These are phyloP conservation scores for Penicillium lividum DNA, from an alignment of 495 filamentous ascomycete species.

Conservation along the genomic window DNA sequence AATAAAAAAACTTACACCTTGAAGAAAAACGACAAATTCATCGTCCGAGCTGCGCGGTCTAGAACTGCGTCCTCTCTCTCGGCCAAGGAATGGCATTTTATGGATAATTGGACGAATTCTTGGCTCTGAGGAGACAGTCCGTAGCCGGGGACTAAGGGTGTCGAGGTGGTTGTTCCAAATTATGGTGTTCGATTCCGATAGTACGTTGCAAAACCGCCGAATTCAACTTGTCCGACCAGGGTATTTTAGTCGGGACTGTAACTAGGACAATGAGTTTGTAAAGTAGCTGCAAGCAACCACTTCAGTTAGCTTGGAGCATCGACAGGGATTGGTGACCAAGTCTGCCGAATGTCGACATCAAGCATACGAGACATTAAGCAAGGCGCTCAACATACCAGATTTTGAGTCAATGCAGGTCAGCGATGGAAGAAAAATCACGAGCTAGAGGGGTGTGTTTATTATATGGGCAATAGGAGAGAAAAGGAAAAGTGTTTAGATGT, in stretches of 20 bases:
- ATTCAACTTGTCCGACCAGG: slow-evolving; percentile 17
- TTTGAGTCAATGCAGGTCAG: background rate
- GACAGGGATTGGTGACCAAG: background rate
- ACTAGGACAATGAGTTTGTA: slow-evolving; percentile 9
- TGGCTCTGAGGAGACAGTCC: background rate
- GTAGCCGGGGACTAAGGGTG: background rate
- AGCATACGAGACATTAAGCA: slow-evolving; percentile 8
- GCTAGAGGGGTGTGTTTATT: background rate
- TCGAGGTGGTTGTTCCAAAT: background rate
- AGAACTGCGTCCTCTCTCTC: slow-evolving; percentile 34
- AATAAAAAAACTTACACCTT: slow-evolving; percentile 33
- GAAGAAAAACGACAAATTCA: slow-evolving; percentile 50
- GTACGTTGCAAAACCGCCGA: slow-evolving; percentile 26
- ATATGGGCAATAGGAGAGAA: background rate
- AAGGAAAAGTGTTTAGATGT: background rate
- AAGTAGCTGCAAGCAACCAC: background rate
- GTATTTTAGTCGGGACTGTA: slow-evolving; percentile 15
- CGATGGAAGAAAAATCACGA: background rate
- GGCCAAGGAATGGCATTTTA: slow-evolving; percentile 35
- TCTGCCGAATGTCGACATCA: slow-evolving; percentile 4
- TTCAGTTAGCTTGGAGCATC: background rate
- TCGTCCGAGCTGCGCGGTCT: slow-evolving; percentile 42
- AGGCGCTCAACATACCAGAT: slow-evolving; percentile 13
- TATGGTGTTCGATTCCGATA: background rate
- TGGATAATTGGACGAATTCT: background rate